Conservation (phyloP, 805 yeast species). For the Sugiyamaella marilandica region DNA sequence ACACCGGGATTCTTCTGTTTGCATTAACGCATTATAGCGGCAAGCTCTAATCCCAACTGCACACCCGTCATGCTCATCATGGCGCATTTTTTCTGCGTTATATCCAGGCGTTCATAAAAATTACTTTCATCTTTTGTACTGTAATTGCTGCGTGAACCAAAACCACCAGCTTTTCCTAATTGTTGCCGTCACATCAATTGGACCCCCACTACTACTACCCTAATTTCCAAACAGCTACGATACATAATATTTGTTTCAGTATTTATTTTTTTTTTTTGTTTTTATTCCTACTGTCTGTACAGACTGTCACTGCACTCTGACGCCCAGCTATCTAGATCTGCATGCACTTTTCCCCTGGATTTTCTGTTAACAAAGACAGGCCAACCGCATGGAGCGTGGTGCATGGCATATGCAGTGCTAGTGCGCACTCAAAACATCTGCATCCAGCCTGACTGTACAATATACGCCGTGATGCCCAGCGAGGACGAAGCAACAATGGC, state of each 20-base stretch:
- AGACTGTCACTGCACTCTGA: neutral
- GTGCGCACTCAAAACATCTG: neutral
- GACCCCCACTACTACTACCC: no score
- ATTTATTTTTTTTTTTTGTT: neutral
- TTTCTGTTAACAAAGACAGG: neutral
- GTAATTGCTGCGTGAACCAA: no score
- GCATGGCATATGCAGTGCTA: neutral
- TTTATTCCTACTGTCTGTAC: neutral
- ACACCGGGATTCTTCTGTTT: no score
- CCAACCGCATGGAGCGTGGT: neutral
- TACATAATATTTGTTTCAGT: neutral
- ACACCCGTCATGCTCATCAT: no score
- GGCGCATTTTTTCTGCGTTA: no score
- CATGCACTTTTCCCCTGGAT: conserved; percentile 2
- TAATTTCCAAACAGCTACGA: no score
- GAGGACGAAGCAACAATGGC: conserved; percentile 1
- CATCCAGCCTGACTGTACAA: neutral
- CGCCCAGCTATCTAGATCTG: neutral
- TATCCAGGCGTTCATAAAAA: no score
- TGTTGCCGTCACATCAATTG: no score
- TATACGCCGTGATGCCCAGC: conserved; percentile 7
- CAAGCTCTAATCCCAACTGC: no score
- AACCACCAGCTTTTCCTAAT: no score
- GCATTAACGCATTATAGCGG: no score
- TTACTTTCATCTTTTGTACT: no score